phyloP scores from a whole-genome alignment of 192 early-diverging fungal species.

The Irineochytrium annulatum region DNA sequence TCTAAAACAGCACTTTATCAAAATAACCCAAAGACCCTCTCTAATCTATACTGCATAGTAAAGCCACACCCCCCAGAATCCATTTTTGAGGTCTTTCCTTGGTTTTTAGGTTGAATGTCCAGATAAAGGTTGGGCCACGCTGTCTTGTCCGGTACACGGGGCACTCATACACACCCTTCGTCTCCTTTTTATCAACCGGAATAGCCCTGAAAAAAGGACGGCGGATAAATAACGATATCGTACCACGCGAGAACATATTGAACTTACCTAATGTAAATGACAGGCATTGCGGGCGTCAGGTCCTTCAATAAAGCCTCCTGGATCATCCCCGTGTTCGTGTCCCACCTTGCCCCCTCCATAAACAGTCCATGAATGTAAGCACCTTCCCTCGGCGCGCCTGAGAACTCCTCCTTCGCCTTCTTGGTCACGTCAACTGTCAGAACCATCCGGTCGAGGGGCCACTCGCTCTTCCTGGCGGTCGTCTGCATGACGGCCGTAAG shows the following conservation, averaged over 20 bases:
- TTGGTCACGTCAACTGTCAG: conserved; percentile 63
- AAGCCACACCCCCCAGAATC: conserved; percentile 56
- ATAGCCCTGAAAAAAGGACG: no score
- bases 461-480: conserved; percentile 62
- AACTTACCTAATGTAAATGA: conserved; percentile 65
- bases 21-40: background rate
- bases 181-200: conserved; percentile 62
- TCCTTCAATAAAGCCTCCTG: conserved; percentile 62
- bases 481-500: conserved; percentile 69
- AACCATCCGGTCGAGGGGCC: conserved; percentile 63
- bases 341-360: conserved; percentile 67
- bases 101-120: conserved; percentile 66
- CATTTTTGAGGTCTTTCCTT: conserved; percentile 64
- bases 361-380: conserved; percentile 60
- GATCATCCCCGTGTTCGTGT: conserved; percentile 58
- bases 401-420: conserved; percentile 58
- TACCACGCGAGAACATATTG: no score
- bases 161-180: conserved; percentile 63
- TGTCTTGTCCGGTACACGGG: conserved; percentile 60
- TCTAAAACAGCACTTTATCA: background rate
- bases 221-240: no score
- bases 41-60: conserved; percentile 46
- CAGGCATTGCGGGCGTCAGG: conserved; percentile 60
- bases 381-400: conserved; percentile 58
- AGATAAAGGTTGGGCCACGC: conserved; percentile 60